Conservation (phyloP, 2,329 filamentous ascomycete species). For the Penicillium digitatum region DNA sequence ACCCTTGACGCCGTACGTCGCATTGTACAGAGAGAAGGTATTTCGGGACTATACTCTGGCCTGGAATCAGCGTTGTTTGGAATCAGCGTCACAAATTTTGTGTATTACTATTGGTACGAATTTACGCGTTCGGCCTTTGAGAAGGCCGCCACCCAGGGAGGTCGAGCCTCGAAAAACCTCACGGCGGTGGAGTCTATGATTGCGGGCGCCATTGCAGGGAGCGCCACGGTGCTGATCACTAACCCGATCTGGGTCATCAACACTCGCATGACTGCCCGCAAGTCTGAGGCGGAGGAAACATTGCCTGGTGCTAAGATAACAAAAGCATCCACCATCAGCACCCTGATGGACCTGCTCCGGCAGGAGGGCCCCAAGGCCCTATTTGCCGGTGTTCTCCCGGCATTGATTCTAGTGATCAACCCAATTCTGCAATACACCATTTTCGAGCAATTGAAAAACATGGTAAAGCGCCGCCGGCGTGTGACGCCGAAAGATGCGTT, state of each 20-base stretch:
- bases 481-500: conserved; percentile 86
- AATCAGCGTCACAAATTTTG: conserved; percentile 98
- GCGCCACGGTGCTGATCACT: conserved; percentile 88
- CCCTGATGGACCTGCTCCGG: conserved; percentile 71
- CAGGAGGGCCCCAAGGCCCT: conserved; percentile 81
- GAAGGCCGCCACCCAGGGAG: conserved; percentile 66
- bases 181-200: conserved; percentile 92
- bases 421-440: conserved; percentile 98
- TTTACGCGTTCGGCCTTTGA: conserved; percentile 87
- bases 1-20: conserved; percentile 77
- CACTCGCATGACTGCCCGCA: conserved; percentile 92
- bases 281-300: conserved; percentile 52
- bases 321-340: conserved; percentile 69
- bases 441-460: conserved; percentile 96
- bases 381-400: conserved; percentile 88
- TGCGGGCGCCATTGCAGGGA: conserved; percentile 87
- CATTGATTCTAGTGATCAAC: conserved; percentile 92
- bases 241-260: conserved; percentile 99
- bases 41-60: conserved; percentile 84
- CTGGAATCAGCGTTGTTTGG: conserved; percentile 93
- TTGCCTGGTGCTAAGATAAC: conserved; percentile 47
- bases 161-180: conserved; percentile 73
- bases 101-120: conserved; percentile 99
- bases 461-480: conserved; percentile 69
- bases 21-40: conserved; percentile 87